Evolutionary conservation across 495 filamentous ascomycete species (phyloP), one percentile per base, ranked within the genome.

Genomic region (Hyaloscypha bicolor): DNA sequence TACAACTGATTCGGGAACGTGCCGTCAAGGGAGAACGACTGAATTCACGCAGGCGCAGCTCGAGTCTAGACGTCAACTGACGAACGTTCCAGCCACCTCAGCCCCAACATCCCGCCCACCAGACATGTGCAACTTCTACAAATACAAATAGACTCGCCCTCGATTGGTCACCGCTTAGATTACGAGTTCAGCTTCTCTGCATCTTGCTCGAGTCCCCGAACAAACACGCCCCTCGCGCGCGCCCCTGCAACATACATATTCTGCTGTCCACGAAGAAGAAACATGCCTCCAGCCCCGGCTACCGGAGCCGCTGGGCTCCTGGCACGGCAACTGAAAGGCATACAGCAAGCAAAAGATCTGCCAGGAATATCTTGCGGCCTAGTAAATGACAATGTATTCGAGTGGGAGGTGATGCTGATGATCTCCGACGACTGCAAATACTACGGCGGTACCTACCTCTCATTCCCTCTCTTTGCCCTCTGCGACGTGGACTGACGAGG

Each of bases 401-500:
- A 97, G 81, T 99, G 95, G 95, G 94, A 98, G 77, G 93, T 99
- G 19, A 97, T 97, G 91, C 86, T 99, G 39, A 99, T 99, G 95
- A 95, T 99, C 72, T 91, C 85, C 35, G 95, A 99, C 73, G 95
- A 99, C 71, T 94, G 92, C 78, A 94, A 96, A 78, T 90, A 92
- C 74, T 99, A 98, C 74, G 96, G 94, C 71, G 95, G 72, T 71
- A 64, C 21, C 42, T 68, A 12, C 35, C 39, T 25, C 33, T 80
- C 88, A 79, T 35, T 75, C 71, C n/a, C 51, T 6, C 19, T 61
- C 39, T 51, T 53, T 16, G 8, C 12, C 35, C 25, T 33, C 39
- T 55, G 9, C 71, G 89, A 64, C 85, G 86, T 2, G 75, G 4
- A 48, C 9, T 48, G 42, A 14, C 42, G 8, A 48, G 42, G 4